A percentile compares a stretch with the other conserved stretches of the same genome.
Evolutionary conservation across 2,329 filamentous ascomycete species (phyloP).

Genomic region (Cladosporium velox): DNA sequence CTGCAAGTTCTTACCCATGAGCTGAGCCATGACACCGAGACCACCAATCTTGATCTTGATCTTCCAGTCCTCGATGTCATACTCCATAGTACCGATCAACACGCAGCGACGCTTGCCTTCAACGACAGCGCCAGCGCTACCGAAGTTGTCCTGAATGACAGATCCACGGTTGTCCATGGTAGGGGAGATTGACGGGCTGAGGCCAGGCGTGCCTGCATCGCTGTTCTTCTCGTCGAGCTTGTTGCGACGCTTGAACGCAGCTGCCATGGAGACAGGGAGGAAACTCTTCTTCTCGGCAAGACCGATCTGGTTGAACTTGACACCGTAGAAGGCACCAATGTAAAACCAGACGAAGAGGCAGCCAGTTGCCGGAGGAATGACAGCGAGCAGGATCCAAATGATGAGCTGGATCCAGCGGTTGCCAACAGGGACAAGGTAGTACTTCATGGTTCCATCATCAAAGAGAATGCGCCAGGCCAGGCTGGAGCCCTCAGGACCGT

Average conservation of each 20-base stretch:
- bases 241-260: conserved; percentile 26
- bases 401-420: conserved; percentile 56
- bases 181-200: conserved; percentile 15
- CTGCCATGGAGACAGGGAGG: conserved; percentile 28
- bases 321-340: conserved; percentile 62
- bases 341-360: conserved; percentile 56
- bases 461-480: conserved; percentile 58
- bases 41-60: conserved; percentile 74
- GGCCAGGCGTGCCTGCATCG: conserved; percentile 12
- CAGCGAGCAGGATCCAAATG: conserved; percentile 56
- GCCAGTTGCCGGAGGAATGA: conserved; percentile 56
- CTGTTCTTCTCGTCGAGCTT: conserved; percentile 30
- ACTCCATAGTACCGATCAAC: conserved; percentile 71
- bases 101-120: conserved; percentile 52
- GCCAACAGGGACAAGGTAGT: conserved; percentile 56
- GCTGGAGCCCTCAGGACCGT: conserved; percentile 55
- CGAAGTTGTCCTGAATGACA: conserved; percentile 29
- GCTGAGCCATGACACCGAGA: conserved; percentile 68
- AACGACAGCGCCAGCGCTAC: conserved; percentile 29
- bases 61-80: conserved; percentile 69
- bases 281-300: conserved; percentile 50
- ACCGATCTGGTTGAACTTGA: conserved; percentile 64
- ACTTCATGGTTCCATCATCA: conserved; percentile 57
- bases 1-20: conserved; percentile 66
- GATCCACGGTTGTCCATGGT: conserved; percentile 23